phyloP scores from a whole-genome alignment of 257 asterid genomes.

The Nicotiana undulata region DNA sequence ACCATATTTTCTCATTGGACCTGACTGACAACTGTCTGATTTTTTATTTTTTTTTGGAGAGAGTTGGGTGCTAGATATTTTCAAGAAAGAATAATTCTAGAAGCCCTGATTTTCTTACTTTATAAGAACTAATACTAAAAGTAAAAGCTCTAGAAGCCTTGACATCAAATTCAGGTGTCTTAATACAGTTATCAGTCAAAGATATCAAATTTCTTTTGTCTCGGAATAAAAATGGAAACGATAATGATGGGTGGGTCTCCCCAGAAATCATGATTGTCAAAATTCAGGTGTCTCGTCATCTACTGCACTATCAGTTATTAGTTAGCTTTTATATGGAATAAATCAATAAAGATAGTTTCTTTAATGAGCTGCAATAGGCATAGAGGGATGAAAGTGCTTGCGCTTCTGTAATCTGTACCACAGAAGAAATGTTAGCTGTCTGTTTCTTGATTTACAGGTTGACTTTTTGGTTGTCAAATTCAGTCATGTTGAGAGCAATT shows the following conservation, averaged over 20 bases:
- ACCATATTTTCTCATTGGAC: not conserved
- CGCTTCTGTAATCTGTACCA: not conserved
- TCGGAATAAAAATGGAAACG: not conserved
- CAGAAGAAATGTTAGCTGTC: not conserved
- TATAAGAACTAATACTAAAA: too few relatives aligned
- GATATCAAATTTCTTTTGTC: not conserved
- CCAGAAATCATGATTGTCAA: not conserved
- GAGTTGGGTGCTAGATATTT: not conserved
- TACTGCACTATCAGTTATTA: not conserved
- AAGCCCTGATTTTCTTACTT: not conserved
- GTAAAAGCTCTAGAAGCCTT: not conserved
- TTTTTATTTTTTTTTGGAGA: not conserved
- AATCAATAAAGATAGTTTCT: not conserved
- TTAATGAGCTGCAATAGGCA: not conserved
- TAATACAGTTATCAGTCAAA: not conserved
- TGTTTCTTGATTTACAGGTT: constrained; percentile 42
- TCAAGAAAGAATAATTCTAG: not conserved
- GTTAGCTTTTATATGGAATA: not conserved
- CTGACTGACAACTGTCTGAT: not conserved
- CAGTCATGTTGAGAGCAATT: constrained; percentile 79
- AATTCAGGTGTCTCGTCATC: not conserved
- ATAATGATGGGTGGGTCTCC: not conserved
- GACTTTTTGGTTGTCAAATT: constrained; percentile 89
- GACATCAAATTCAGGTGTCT: not conserved
- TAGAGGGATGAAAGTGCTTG: not conserved